These are phyloP conservation scores for Durio zibethinus DNA, from an alignment of 345 rosid genomes.

Conservation along the genomic window DNA sequence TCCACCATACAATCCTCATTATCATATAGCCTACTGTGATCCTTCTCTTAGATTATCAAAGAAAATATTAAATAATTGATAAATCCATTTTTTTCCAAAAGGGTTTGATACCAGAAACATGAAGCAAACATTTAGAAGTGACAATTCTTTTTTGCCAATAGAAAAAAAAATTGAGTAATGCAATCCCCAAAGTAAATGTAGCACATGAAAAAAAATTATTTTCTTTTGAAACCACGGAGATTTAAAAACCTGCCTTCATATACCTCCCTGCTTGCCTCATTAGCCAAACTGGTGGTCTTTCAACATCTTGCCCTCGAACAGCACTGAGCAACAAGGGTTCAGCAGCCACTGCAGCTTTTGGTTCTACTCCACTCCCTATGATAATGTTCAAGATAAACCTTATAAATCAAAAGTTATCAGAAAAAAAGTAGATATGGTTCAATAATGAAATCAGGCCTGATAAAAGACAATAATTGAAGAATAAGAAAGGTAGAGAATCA, in stretches of 20 bases:
- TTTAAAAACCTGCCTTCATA: constrained; percentile 85
- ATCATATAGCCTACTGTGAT: too few species aligned
- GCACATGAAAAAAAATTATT: neutral
- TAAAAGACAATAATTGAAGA: neutral
- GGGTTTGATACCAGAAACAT: neutral
- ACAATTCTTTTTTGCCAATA: neutral
- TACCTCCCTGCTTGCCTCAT: constrained; percentile 99
- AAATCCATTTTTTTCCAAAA: neutral
- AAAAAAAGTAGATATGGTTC: neutral
- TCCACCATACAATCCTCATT: neutral
- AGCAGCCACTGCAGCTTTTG: constrained; percentile 35
- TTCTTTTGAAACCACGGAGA: constrained; percentile 7
- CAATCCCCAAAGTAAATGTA: neutral
- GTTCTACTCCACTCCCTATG: constrained; percentile 57
- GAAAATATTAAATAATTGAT: neutral
- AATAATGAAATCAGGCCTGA: neutral
- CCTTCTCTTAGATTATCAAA: too few species aligned
- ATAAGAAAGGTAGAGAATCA: neutral
- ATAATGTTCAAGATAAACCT: constrained; percentile 9
- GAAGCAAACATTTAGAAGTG: neutral
- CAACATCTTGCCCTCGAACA: constrained; percentile 85
- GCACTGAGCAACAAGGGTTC: constrained; percentile 91
- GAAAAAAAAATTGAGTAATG: neutral
- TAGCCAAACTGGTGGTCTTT: constrained; percentile 99
- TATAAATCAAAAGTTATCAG: neutral